phyloP scores from a whole-genome alignment of 208 protist genomes.

The Vickermania spadyakhi region DNA sequence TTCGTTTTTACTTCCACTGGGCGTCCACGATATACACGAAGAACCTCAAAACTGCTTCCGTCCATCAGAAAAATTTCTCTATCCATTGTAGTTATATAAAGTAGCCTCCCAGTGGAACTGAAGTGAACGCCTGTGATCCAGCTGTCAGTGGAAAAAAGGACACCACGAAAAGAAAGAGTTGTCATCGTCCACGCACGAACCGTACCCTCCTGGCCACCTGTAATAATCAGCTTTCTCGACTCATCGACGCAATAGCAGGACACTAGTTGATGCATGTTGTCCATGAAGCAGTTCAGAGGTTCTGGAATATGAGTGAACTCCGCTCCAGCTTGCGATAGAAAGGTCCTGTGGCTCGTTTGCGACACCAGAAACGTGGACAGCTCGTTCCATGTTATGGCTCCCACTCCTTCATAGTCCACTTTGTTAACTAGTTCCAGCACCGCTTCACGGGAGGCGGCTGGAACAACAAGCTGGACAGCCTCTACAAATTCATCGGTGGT shows the following conservation, averaged over 20 bases:
- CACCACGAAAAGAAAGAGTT: slow-evolving; percentile 34
- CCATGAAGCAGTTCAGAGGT: slow-evolving; percentile 12
- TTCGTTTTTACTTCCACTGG: slow-evolving; percentile 29
- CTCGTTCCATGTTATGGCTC: slow-evolving; percentile 61
- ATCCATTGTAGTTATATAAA: slow-evolving; percentile 66
- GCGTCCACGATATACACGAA: slow-evolving; percentile 57
- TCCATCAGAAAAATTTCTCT: slow-evolving; percentile 57
- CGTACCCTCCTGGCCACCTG: slow-evolving; percentile 55
- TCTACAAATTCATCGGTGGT: slow-evolving; percentile 17
- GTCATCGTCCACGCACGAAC: slow-evolving; percentile 62
- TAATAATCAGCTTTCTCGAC: slow-evolving; percentile 42
- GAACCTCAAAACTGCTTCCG: slow-evolving; percentile 52
- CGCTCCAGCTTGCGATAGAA: slow-evolving; percentile 35
- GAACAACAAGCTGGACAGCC: slow-evolving; percentile 13
- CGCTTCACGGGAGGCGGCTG: slow-evolving; percentile 24
- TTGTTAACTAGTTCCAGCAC: slow-evolving; percentile 56
- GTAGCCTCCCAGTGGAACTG: slow-evolving; percentile 22
- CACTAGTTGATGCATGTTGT: slow-evolving; percentile 19
- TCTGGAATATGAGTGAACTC: slow-evolving; percentile 31
- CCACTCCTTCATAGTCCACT: slow-evolving; percentile 60
- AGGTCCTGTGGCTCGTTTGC: slow-evolving; percentile 41
- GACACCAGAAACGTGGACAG: slow-evolving; percentile 69
- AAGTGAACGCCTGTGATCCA: slow-evolving; percentile 80
- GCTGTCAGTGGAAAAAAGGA: slow-evolving; percentile 44
- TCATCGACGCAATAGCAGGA: slow-evolving; percentile 36